Conservation (phyloP, 2,329 filamentous ascomycete genomes). For the Stagonosporopsis rhizophila region DNA sequence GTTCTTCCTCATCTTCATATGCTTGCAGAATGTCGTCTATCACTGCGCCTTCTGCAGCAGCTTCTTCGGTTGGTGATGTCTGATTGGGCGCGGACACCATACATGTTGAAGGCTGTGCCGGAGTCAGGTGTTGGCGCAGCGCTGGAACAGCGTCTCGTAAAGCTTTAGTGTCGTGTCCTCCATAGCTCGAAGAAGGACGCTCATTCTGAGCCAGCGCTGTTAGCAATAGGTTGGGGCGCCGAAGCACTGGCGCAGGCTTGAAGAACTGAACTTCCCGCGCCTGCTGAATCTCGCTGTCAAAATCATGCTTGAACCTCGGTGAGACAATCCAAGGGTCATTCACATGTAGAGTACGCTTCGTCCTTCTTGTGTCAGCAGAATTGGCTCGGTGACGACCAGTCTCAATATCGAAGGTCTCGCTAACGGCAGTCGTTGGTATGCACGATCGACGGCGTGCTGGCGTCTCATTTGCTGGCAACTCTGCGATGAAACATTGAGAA, state of each 20-base stretch:
- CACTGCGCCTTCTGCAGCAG: conserved; percentile 3
- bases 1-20: conserved; percentile 24
- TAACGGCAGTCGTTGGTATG: conserved; percentile 22
- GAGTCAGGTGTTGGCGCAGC: conserved; percentile 39
- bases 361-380: conserved; percentile 38
- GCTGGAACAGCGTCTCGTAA: conserved; percentile 41
- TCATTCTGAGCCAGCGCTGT: conserved; percentile 22
- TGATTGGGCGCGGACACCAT: conserved; percentile 4
- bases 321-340: conserved; percentile 41
- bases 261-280: conserved; percentile 24
- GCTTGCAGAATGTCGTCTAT: conserved; percentile 22
- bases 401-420: conserved; percentile 22
- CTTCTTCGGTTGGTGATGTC: conserved; percentile 7
- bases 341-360: conserved; percentile 34
- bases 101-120: conserved; percentile 41
- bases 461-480: conserved; percentile 14
- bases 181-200: conserved; percentile 42
- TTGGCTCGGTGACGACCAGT: conserved; percentile 37
- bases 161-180: conserved; percentile 24
- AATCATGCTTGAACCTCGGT: conserved; percentile 27
- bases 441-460: conserved; percentile 32
- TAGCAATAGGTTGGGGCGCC: conserved; percentile 27
- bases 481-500: conserved; percentile 22
- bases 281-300: conserved; percentile 20
- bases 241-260: conserved; percentile 30